phyloP scores from a whole-genome alignment of 768 basidiomycete genomes.

The Boletus rubescentipes region DNA sequence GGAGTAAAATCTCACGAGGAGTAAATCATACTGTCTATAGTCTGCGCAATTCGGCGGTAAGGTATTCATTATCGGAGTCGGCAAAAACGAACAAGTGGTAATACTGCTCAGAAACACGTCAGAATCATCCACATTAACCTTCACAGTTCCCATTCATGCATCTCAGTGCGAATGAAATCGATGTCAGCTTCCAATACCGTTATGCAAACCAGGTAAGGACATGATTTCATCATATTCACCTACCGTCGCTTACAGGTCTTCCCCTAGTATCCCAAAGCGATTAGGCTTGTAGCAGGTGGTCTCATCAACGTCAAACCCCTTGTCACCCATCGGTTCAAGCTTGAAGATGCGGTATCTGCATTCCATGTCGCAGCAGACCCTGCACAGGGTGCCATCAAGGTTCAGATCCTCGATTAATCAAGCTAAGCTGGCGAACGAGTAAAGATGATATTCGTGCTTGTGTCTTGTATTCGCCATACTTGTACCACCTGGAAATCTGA shows the following conservation, averaged over 20 bases:
- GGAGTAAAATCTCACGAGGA: background rate
- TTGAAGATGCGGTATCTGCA: slow-evolving; percentile 73
- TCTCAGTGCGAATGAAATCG: slow-evolving; percentile 67
- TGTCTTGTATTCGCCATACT: background rate
- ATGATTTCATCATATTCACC: background rate
- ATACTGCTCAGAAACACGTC: background rate
- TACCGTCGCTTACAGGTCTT: background rate
- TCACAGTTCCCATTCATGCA: slow-evolving; percentile 70
- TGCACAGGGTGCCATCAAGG: slow-evolving; percentile 65
- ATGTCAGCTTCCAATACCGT: slow-evolving; percentile 66
- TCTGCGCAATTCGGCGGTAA: slow-evolving; percentile 65
- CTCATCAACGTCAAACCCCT: slow-evolving; percentile 74
- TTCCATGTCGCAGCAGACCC: slow-evolving; percentile 77
- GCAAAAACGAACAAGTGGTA: slow-evolving; percentile 60
- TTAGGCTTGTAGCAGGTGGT: slow-evolving; percentile 74
- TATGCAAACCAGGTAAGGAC: slow-evolving; percentile 57
- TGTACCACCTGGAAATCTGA: background rate
- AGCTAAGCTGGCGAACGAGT: background rate
- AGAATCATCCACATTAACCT: background rate
- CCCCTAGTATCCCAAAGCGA: slow-evolving; percentile 75
- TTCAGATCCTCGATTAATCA: slow-evolving; percentile 56
- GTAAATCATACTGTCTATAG: slow-evolving; percentile 28
- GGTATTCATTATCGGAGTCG: slow-evolving; percentile 70
- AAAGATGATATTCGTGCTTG: background rate
- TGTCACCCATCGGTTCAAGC: slow-evolving; percentile 71